phyloP scores from a whole-genome alignment of 2,329 filamentous ascomycete species.

The Plectosphaerella sp. region DNA sequence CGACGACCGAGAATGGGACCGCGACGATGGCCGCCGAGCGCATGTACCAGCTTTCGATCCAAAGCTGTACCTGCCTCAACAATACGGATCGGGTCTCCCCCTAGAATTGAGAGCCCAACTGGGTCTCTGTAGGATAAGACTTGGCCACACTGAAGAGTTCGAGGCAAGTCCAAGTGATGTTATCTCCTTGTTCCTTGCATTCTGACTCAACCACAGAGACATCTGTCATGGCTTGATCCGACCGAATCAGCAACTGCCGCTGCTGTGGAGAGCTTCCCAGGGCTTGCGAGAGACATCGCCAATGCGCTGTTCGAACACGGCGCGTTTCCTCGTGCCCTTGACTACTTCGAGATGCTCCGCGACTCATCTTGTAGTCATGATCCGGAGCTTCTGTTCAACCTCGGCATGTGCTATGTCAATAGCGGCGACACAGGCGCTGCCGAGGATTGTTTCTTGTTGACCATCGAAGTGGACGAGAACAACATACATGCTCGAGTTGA shows the following conservation, averaged over 20 bases:
- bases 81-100: slow-evolving; percentile 72
- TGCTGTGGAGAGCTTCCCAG: slow-evolving; percentile 53
- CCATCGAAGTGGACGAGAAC: slow-evolving; percentile 66
- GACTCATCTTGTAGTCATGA: slow-evolving; percentile 44
- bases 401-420: slow-evolving; percentile 66
- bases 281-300: slow-evolving; percentile 70
- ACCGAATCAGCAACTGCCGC: slow-evolving; percentile 10
- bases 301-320: slow-evolving; percentile 38
- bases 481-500: slow-evolving; percentile 74
- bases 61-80: slow-evolving; percentile 43
- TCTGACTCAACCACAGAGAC: slow-evolving; percentile 38
- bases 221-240: slow-evolving; percentile 68
- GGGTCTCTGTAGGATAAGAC: slow-evolving; percentile 73
- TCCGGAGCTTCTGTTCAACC: slow-evolving; percentile 45
- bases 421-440: slow-evolving; percentile 63
- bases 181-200: neutral
- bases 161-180: slow-evolving; percentile 47
- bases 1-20: slow-evolving; percentile 90
- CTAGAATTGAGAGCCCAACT: slow-evolving; percentile 80
- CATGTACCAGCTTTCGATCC: slow-evolving; percentile 57
- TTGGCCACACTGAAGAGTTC: slow-evolving; percentile 67
- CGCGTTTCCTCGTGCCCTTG: slow-evolving; percentile 37
- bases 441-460: slow-evolving; percentile 70
- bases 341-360: slow-evolving; percentile 53
- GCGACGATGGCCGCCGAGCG: slow-evolving; percentile 62